Base-by-base conservation (phyloP, 306 rosid genomes). In the Trichosanthes truncata region DNA sequence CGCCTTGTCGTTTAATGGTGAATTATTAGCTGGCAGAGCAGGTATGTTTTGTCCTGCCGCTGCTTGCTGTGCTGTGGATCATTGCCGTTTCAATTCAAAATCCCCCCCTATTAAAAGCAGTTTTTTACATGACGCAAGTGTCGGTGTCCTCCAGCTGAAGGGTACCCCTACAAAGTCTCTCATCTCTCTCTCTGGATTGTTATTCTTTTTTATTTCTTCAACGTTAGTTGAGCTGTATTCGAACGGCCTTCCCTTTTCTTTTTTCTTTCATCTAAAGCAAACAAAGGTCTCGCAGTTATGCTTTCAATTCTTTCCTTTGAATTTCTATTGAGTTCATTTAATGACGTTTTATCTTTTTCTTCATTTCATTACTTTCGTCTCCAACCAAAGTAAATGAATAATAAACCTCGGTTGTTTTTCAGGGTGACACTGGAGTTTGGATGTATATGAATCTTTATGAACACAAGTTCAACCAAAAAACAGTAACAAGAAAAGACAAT, bases 1-100 rank as follows among this genome's bases (percentile, higher is more conserved):
- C 67, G 84, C 84, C 85, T 82, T 83, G 87, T 82, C 80, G 80
- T 83, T 43, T 78, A 79, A 84, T 83, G 82, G 76, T 74, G 84
- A 59, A 77, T 41, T 77, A 82, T 82, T 92, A 90, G 97, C 93
- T 90, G 96, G 93, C 94, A 79, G 80, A 62, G 91, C 94, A 89
- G 92, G 92, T 90, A 80, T 59, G 38, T 53, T 80, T 74, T 73
- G 88, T 84, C 83, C 86, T 88, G 97, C 84, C 91, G 79, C 76
- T 41, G 81, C 74, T 67, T 91, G 80, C 79, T 45, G 83, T 74
- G 68, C 83, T 84, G 83, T 41, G 35, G 6, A 41, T 23, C 36
- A 43, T 43, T 71, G 36, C 76, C 43, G 21, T 71, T 43, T 71
- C 56, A 5, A 45, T 45, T 71, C 76, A 40, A 69, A 43, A 17